Base-by-base conservation (phyloP, 2,329 filamentous ascomycete species). In the Daldinia sp. region DNA sequence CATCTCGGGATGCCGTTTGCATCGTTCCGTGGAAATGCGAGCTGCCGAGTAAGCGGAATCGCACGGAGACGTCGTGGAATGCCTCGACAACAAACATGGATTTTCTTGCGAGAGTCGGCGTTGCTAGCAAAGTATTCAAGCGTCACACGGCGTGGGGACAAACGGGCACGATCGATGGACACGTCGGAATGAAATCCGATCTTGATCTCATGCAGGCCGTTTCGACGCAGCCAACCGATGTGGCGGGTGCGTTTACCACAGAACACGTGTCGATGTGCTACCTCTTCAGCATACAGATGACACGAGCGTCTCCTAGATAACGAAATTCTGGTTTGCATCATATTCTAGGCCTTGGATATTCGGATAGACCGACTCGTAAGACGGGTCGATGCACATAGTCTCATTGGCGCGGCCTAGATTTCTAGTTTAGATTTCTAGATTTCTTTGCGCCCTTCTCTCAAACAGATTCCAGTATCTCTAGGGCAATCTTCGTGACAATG, bases 301-400 rank as follows among this genome's bases (percentile, higher is more conserved):
- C 19, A 52, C 57, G n/a, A n/a, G n/a, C 1, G 5, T 34, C n/a
- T 52, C 43, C 34, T 47, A 9, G 13, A 34, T 17, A 23, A 62
- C 32, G 11, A 43, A 8, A 35, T n/a, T 13, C 25, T 17, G 8
- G 8, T 37, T 50, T 9, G 10, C 2, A 13, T 35, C 4, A n/a
- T 17, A 4, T 10, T 23, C 29, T 9, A 21, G 4, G 19, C 29
- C 32, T 29, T 17, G 34, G 23, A 47, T 10, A 25, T 48, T 41
- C 48, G 47, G 56, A 13, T 25, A 59, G 15, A 10, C 39, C 43
- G 57, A 10, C 25, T 56, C 17, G 39, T 41, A 49, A 57, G 50
- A 68, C 51, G 59, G 59, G 34, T 59, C 19, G 29, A 52, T 37
- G 51, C 66, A 63, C 51, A 45, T 68, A 53, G n/a, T 50, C 65